These are phyloP conservation scores for Solanum virginianum DNA, from an alignment of 257 asterid genomes.

Conservation along the genomic window DNA sequence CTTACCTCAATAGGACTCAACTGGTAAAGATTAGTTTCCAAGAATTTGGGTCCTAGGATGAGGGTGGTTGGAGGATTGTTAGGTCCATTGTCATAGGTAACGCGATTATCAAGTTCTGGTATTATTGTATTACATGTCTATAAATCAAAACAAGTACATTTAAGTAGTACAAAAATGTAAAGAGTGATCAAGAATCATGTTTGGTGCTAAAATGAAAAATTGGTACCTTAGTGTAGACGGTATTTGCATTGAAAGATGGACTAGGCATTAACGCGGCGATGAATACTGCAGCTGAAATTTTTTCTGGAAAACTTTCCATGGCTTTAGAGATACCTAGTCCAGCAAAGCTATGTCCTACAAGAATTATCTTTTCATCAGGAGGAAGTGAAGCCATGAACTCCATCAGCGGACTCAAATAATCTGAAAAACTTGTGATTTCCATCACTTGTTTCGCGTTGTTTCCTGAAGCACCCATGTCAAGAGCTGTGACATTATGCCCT, in stretches of 20 bases:
- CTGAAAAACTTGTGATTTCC: not conserved
- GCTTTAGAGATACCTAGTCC: not conserved
- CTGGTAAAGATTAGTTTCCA: constrained; percentile 6
- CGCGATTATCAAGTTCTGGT: not conserved
- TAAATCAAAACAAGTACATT: no score
- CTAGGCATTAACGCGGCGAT: constrained; percentile 4
- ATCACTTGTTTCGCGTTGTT: not conserved
- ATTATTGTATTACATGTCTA: not conserved
- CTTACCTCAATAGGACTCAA: constrained; percentile 16
- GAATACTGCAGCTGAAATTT: not conserved
- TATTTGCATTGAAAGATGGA: not conserved
- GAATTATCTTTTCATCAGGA: not conserved
- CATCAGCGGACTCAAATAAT: not conserved
- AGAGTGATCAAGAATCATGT: not conserved
- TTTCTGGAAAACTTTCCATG: not conserved
- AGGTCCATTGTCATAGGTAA: not conserved
- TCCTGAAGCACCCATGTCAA: not conserved
- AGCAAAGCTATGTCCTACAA: not conserved
- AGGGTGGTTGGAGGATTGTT: constrained; percentile 6
- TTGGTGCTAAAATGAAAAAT: not conserved
- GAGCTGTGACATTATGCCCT: not conserved
- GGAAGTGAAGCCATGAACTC: not conserved
- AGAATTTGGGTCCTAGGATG: constrained; percentile 1
- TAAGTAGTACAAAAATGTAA: no score
- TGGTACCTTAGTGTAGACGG: not conserved